These are phyloP conservation scores for Naegleria gruberi DNA, from an alignment of 208 protist genomes.

Conservation along the genomic window DNA sequence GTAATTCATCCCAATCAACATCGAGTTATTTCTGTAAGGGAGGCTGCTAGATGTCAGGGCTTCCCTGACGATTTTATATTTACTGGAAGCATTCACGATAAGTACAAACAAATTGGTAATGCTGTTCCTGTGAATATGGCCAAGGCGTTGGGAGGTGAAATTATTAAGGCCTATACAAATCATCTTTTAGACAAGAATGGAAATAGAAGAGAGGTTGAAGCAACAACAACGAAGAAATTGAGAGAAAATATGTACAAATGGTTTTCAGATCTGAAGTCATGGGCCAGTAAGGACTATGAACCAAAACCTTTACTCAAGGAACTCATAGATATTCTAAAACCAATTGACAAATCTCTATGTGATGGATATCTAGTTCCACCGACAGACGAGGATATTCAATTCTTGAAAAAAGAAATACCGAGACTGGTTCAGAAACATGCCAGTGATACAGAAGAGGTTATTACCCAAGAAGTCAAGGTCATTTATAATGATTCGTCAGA, in stretches of 20 bases:
- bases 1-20: constrained; percentile 1
- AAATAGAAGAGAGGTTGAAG: not conserved
- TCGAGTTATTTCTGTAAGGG: not conserved
- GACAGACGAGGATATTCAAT: not conserved
- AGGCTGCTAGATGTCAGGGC: not conserved
- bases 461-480: no score
- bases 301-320: not conserved
- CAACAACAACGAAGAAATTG: not conserved
- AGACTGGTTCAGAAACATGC: not conserved
- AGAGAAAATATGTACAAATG: not conserved
- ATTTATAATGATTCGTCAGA: no score
- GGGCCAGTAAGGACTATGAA: not conserved
- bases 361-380: not conserved
- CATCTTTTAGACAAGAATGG: not conserved
- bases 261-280: not conserved
- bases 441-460: not conserved
- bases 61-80: constrained; percentile 1
- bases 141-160: not conserved
- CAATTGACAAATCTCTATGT: not conserved
- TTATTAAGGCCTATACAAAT: not conserved
- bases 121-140: not conserved
- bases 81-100: not conserved
- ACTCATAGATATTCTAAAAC: not conserved
- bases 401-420: not conserved
- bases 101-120: constrained; percentile 4